Percentiles rank a stretch among this genome's conserved stretches.
Evolutionary conservation across 1,284 basidiomycete genomes (phyloP).

Genomic region (Bondarzewia mesenterica): DNA sequence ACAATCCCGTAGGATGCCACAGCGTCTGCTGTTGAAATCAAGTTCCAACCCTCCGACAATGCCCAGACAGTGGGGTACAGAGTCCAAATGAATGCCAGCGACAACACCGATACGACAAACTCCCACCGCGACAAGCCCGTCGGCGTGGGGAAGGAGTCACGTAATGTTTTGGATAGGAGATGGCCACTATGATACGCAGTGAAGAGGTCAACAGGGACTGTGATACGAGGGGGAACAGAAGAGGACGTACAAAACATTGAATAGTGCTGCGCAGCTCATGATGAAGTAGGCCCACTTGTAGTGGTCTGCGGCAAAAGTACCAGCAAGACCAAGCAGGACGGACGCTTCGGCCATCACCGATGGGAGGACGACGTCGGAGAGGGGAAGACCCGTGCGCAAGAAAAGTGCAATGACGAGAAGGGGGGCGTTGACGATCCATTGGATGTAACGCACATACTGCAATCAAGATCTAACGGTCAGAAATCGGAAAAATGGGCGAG

Average conservation of each 20-base stretch:
- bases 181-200: neutral
- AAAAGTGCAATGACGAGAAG: neutral
- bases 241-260: neutral
- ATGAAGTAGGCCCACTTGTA: neutral
- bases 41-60: conserved; percentile 38
- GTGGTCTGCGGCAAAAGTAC: neutral
- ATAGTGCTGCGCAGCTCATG: neutral
- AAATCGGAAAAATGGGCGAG: neutral
- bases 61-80: conserved; percentile 45
- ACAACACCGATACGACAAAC: neutral
- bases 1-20: conserved; percentile 55
- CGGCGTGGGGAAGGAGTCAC: conserved; percentile 10
- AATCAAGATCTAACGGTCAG: neutral
- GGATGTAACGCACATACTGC: neutral
- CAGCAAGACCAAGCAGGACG: neutral
- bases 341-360: neutral
- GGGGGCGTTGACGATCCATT: neutral
- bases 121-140: neutral
- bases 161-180: neutral
- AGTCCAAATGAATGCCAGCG: conserved; percentile 40
- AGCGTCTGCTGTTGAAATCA: conserved; percentile 33
- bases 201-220: neutral
- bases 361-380: neutral
- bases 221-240: too few relatives aligned
- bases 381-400: neutral